A percentile compares a stretch with the other conserved stretches of the same genome.
Conservation (phyloP, 2,329 filamentous ascomycete species). For the Neofusicoccum kwambonambiense region DNA sequence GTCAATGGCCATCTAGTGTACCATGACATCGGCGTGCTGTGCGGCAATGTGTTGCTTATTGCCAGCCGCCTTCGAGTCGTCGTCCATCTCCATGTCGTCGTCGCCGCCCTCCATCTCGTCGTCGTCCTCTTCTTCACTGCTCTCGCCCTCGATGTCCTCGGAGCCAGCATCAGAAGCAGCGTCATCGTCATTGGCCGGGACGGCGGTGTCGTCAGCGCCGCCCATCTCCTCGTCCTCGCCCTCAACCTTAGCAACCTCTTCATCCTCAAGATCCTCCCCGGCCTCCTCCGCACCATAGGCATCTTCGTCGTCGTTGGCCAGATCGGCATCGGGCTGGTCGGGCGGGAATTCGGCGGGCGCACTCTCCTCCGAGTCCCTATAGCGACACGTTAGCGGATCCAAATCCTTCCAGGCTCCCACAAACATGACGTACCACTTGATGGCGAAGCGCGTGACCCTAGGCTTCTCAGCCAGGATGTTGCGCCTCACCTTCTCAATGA, state of each 20-base stretch:
- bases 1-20: conserved; percentile 29
- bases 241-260: conserved; percentile 37
- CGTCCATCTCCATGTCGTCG: conserved; percentile 58
- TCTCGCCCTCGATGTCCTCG: conserved; percentile 77
- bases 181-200: conserved; percentile 55
- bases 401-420: neutral
- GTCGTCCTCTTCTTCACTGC: conserved; percentile 67
- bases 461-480: conserved; percentile 97
- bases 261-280: conserved; percentile 65
- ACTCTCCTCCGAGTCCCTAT: conserved; percentile 94
- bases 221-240: conserved; percentile 75
- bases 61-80: conserved; percentile 39
- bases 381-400: neutral
- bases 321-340: conserved; percentile 94
- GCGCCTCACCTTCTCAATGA: conserved; percentile 86
- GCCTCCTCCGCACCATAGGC: conserved; percentile 87
- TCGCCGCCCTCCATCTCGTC: conserved; percentile 63
- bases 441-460: conserved; percentile 92
- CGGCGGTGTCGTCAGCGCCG: conserved; percentile 59
- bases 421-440: conserved; percentile 79
- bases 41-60: conserved; percentile 27
- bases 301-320: conserved; percentile 75
- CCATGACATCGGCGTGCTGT: conserved; percentile 37
- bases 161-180: conserved; percentile 71
- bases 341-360: conserved; percentile 95